Evolutionary conservation across 352 stramenopile species (phyloP).

Genomic region (Phytophthora litchii): DNA sequence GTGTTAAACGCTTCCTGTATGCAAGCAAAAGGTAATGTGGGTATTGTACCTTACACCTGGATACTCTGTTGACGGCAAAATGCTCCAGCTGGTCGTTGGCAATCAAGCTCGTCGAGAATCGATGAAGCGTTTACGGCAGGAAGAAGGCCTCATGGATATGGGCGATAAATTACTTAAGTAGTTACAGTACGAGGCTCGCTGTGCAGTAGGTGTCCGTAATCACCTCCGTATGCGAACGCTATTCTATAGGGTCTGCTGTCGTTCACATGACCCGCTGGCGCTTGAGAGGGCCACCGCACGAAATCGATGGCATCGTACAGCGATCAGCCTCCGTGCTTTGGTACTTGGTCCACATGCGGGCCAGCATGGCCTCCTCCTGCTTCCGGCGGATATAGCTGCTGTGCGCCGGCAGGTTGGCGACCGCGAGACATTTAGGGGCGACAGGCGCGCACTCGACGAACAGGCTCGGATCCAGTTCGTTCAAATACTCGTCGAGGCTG

Average conservation of each 20-base stretch:
- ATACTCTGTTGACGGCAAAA: constrained; percentile 23
- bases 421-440: constrained; percentile 8
- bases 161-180: constrained; percentile 31
- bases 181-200: constrained; percentile 13
- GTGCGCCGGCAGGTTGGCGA: constrained; percentile 30
- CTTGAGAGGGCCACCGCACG: constrained; percentile 24
- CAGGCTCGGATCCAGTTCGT: constrained; percentile 60
- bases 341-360: constrained; percentile 29
- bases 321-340: constrained; percentile 28
- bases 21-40: too few relatives aligned
- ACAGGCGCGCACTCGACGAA: constrained; percentile 28
- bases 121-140: constrained; percentile 20
- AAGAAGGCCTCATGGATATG: constrained; percentile 11
- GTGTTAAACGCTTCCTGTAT: too few relatives aligned
- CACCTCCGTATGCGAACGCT: neutral
- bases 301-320: constrained; percentile 6
- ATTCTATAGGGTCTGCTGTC: constrained; percentile 24
- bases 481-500: constrained; percentile 55
- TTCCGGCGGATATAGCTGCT: constrained; percentile 49
- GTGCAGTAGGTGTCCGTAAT: constrained; percentile 8
- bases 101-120: neutral
- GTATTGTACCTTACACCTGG: constrained; percentile 7
- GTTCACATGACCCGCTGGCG: constrained; percentile 43
- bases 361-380: constrained; percentile 44
- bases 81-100: constrained; percentile 1